Conservation (phyloP, 2,329 filamentous ascomycete genomes). For the Microdochium trichocladiopsis region DNA sequence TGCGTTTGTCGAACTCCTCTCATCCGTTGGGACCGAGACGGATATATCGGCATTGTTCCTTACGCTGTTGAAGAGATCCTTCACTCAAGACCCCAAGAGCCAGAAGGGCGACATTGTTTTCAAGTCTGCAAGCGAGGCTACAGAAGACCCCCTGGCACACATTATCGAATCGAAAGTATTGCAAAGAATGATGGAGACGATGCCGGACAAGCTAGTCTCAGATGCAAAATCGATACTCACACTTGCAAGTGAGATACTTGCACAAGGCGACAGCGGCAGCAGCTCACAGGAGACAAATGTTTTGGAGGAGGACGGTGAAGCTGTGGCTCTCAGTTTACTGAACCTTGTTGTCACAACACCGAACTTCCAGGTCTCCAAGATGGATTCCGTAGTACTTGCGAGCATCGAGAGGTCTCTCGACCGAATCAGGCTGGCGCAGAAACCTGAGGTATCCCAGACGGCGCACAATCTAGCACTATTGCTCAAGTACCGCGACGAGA, state of each 20-base stretch:
- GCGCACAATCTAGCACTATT: slow-evolving; percentile 49
- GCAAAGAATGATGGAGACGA: slow-evolving; percentile 56
- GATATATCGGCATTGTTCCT: slow-evolving; percentile 57
- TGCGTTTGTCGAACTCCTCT: slow-evolving; percentile 41
- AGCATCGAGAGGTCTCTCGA: slow-evolving; percentile 42
- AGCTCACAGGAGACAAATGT: slow-evolving; percentile 16
- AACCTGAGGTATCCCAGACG: slow-evolving; percentile 39
- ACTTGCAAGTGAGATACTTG: slow-evolving; percentile 54
- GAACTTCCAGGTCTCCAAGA: slow-evolving; percentile 42
- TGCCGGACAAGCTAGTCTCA: slow-evolving; percentile 56
- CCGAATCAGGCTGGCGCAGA: slow-evolving; percentile 28
- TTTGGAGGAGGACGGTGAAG: slow-evolving; percentile 37
- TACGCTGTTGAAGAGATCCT: slow-evolving; percentile 49
- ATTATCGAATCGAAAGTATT: slow-evolving; percentile 55
- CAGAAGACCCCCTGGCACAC: slow-evolving; percentile 33
- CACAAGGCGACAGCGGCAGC: slow-evolving; percentile 28
- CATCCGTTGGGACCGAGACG: slow-evolving; percentile 41
- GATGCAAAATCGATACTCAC: slow-evolving; percentile 59
- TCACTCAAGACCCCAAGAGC: slow-evolving; percentile 22
- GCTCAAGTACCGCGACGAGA: slow-evolving; percentile 45
- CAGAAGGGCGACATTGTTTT: slow-evolving; percentile 15
- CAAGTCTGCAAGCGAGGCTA: slow-evolving; percentile 20
- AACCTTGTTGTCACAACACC: slow-evolving; percentile 53
- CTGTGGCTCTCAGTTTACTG: slow-evolving; percentile 52
- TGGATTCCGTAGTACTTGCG: slow-evolving; percentile 31